Base-by-base conservation (phyloP, 2,329 filamentous ascomycete species). In the Scedosporium boydii region DNA sequence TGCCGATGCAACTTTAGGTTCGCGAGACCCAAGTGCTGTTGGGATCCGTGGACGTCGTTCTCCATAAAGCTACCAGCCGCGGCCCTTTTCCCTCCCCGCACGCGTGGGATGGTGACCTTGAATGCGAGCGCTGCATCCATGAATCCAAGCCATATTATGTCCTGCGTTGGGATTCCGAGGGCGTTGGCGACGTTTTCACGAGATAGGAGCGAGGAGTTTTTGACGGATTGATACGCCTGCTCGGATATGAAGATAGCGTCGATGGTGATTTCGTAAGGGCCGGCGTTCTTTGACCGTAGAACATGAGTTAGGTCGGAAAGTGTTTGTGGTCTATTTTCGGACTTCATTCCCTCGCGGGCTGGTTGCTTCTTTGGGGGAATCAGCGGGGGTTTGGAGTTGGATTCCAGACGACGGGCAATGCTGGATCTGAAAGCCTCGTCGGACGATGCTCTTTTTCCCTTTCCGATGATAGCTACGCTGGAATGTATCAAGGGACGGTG, bases 201-300 rank as follows among this genome's bases (percentile, higher is more conserved):
- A 4, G 71, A 70, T 3, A 80, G 67, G 0, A 79, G n/a, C 7
- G 69, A 69, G 0, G 75, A 70, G 0, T 67, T 59, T 61, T 74
- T 76, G 23, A 78, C 70, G 3, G 64, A 60, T 1, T 68, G 27
- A 62, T 77, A 82, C 0, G 68, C 67, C 0, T 67, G 67, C 10
- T 66, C 61, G 0, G 71, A 68, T 0, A 68, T 68, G 66, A 83
- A 83, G 60, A 83, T 78, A 42, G 80, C 72, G 62, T 83, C 81
- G 27, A 82, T 73, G 0, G 80, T 82, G 29, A 83, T 72, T 64
- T 83, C 79, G 63, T 74, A 83, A 0, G 80, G 79, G 0, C 80
- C 79, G 0, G 78, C 71, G 55, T 82, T 82, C 66, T 83, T 84
- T 14, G 77, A 79, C 0, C 80, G 74, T 0, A 82, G 66, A 1